Conservation (phyloP, 768 basidiomycete species). For the Boletus fagicola region DNA sequence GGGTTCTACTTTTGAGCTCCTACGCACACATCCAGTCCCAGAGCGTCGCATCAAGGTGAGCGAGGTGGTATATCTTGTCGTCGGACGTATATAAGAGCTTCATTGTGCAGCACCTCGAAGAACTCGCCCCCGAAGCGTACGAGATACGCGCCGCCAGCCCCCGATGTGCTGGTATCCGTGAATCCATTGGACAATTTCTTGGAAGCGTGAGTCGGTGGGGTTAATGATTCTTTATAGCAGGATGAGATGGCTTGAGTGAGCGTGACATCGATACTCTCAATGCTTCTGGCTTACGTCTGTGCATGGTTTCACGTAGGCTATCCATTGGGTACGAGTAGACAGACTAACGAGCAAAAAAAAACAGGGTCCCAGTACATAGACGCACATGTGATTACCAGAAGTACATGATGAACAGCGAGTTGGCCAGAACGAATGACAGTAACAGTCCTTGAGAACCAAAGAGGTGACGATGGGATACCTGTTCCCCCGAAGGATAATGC, state of each 20-base stretch:
- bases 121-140: slow-evolving; percentile 57
- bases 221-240: neutral
- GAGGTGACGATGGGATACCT: neutral
- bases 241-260: neutral
- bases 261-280: neutral
- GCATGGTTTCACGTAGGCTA: neutral
- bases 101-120: slow-evolving; percentile 45
- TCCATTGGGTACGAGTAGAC: neutral
- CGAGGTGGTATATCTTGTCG: neutral
- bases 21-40: slow-evolving; percentile 80
- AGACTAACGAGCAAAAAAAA: neutral
- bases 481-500: slow-evolving; percentile 6
- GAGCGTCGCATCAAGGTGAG: slow-evolving; percentile 69
- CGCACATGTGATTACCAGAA: slow-evolving; percentile 1
- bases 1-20: slow-evolving; percentile 49
- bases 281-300: neutral
- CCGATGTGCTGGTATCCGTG: slow-evolving; percentile 46
- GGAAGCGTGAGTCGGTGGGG: slow-evolving; percentile 16
- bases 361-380: neutral
- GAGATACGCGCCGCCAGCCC: slow-evolving; percentile 54
- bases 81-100: neutral
- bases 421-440: slow-evolving; percentile 11
- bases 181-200: slow-evolving; percentile 29
- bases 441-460: neutral
- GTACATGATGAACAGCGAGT: slow-evolving; percentile 1